Evolutionary conservation across 2,329 filamentous ascomycete species (phyloP), one percentile per base, ranked within the genome.

Genomic region (Plenodomus lindquistii): DNA sequence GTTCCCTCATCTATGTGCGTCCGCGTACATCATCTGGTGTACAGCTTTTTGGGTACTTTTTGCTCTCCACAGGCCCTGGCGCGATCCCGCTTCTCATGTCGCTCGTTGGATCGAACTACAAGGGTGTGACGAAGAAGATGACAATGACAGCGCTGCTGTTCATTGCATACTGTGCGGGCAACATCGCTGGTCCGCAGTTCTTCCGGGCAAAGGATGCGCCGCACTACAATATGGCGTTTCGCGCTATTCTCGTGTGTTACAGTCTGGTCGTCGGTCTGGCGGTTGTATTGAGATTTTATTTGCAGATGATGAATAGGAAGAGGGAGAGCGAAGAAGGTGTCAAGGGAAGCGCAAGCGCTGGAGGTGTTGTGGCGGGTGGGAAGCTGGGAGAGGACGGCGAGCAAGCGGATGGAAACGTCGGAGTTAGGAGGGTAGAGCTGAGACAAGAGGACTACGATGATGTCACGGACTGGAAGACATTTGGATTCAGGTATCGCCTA

Each of bases 101-200:
- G 8, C 57, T 55, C 13, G 57, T 60, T 2, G 42, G 46, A 1
- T 42, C 53, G 5, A 63, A 63, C 45, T 54, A 48, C 47, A 62
- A 60, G 13, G 72, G 71, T 9, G 66, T 71, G 10, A 74, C 73
- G 4, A 74, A 74, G 56, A 73, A 72, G 39, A 65, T 71, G 34
- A 69, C 67, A 1, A 66, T 68, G 54, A 73, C 68, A 19, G 69
- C 69, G 1, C 40, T 71, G 1, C 52, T 73, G 18, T 57, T 69
- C 16, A 65, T 73, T 43, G 65, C 62, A 1, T 73, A 71, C 31
- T 71, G 66, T 39, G 50, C 71, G 7, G 76, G 59, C 8, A 62
- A 62, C 24, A 60, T 64, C 11, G 56, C 56, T 7, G 56, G 79
- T 66, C 67, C 59, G 47, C 65, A 61, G 41, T 54, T 57, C 17